Evolutionary conservation across 148 eudicot genomes (phyloP).

Genomic region (Silene latifolia): DNA sequence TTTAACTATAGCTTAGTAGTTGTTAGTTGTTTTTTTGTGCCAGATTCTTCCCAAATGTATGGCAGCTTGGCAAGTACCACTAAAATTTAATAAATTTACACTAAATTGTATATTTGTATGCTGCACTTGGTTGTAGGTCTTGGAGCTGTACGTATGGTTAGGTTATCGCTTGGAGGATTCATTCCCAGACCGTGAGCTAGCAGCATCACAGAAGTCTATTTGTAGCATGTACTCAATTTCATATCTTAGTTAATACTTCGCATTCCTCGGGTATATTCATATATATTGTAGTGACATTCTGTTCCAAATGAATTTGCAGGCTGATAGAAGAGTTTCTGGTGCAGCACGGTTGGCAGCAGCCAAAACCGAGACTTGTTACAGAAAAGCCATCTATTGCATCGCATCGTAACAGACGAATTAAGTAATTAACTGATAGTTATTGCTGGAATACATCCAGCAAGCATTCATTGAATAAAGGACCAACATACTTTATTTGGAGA

Average conservation of each 20-base stretch:
- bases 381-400: slow-evolving; percentile 24
- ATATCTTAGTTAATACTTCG: neutral
- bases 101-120: slow-evolving; percentile 12
- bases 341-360: slow-evolving; percentile 60
- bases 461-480: neutral
- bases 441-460: neutral
- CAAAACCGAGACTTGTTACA: slow-evolving; percentile 25
- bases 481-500: neutral
- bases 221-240: slow-evolving; percentile 69
- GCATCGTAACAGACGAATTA: slow-evolving; percentile 20
- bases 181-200: slow-evolving; percentile 92
- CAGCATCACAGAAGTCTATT: slow-evolving; percentile 82
- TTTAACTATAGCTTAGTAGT: neutral
- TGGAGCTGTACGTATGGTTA: slow-evolving; percentile 97
- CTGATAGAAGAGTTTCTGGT: slow-evolving; percentile 86
- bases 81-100: neutral
- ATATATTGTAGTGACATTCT: neutral
- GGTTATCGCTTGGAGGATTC: slow-evolving; percentile 79
- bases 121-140: slow-evolving; percentile 52
- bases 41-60: neutral
- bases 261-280: neutral
- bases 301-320: slow-evolving; percentile 35
- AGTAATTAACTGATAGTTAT: neutral
- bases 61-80: neutral
- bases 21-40: neutral